Evolutionary conservation across 2,329 filamentous ascomycete species (phyloP), one percentile per base, ranked within the genome.

Genomic region (Hypoxylon sp.): DNA sequence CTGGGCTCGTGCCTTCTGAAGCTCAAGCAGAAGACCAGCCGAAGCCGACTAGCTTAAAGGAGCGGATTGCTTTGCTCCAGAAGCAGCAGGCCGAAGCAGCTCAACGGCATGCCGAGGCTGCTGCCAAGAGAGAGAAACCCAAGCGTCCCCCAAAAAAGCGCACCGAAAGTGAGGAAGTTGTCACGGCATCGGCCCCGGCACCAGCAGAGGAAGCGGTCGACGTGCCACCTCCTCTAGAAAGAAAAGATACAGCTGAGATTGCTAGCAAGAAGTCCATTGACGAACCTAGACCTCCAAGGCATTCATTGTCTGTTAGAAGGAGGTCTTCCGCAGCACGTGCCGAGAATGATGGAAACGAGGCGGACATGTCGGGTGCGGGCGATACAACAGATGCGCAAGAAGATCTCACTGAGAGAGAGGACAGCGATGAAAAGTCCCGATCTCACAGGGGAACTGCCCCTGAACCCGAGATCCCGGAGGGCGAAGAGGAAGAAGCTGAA

Each of bases 1-100:
- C 89, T n/a, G 90, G 89, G 0, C 80, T 92, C 33, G 79, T 83
- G 32, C 76, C 82, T 14, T 79, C 84, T 5, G 83, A 81, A 52
- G 79, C 83, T 3, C 83, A 81, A 20, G 87, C 82, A 4, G 93
- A 96, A 58, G 92, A 96, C 44, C 89, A 92, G 72, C 94, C 95
- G 0, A 97, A 98, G 79, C 93, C 94, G 22, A 92, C 93, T 59
- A 97, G 92, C 71, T 79, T 99, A 66, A 99, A 98, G 79, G 96
- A 99, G 78, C 88, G 96, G 67, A 97, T 99, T 80, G 96, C 96
- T 26, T 82, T 97, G 54, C 83, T 99, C 14, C 96, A 99, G 78
- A 95, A 92, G 76, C 93, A 98, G 77, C 96, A 99, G 78, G 83
- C 93, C 76, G 96, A 98, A 75, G 93, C 96, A 76, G 93, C 94